Evolutionary conservation across 805 yeast genomes (phyloP), one percentile per base, ranked within the genome.

Genomic region (Brettanomyces naardenensis): DNA sequence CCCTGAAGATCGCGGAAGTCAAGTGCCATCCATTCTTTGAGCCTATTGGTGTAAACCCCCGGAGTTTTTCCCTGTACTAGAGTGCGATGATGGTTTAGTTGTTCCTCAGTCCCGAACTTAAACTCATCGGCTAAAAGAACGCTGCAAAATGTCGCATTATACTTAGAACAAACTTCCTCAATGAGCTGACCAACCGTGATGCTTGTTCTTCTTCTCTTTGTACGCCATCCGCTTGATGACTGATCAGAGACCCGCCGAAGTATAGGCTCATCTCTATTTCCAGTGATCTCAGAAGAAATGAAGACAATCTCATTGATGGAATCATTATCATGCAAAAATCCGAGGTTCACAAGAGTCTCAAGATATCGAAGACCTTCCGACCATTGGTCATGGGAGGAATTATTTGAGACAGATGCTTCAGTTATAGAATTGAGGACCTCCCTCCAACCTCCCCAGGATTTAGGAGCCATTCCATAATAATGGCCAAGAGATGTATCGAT

Each of bases 371-470:
- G 31, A 3, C 54, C 57, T 11, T 52, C 45, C 5, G 17, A 17
- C 61, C 60, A 57, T 35, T 41, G 40, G 11, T 28, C 25, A n/a
- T n/a, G 23, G n/a, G 15, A 9, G 4, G 15, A 21, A 17, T 43
- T 32, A 3, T 28, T 37, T 2, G 28, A 23, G 10, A 46, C 48
- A n/a, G 43, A 43, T 6, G 37, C 34, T 4, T 40, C 51, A 6
- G 21, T 31, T 11, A 58, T 48, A 7, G 43, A 37, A 11, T 45
- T 44, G 5, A 58, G 33, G 4, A 57, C 23, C 4, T 37, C 29
- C 4, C 39, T 14, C 63, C 63, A 58, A 0, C 56, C 61, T 15
- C 43, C 48, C 63, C 63, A 58, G 7, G 31, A 22, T n/a, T 42
- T 43, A 4, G 47, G 23, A 19, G 38, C 46, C 35, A 58, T 53